Evolutionary conservation across 768 basidiomycete genomes (phyloP), one percentile per base, ranked within the genome.

Genomic region (Suillus americanus): DNA sequence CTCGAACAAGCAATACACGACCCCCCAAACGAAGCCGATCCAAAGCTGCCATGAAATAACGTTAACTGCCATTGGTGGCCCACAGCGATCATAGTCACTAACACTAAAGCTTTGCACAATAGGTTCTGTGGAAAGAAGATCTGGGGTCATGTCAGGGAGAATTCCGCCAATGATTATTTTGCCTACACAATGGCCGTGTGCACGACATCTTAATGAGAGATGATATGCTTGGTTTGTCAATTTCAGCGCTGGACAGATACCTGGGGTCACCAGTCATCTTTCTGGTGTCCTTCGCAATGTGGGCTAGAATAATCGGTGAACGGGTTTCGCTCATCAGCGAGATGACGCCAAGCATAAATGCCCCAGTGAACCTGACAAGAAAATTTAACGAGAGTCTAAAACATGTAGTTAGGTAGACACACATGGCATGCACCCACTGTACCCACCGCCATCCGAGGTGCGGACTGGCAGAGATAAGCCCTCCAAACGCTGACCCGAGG

Each of bases 371-470:
- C 64, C 91, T 89, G 60, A 69, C 53, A 48, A 59, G 56, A 62
- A 61, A 54, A 55, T 50, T 37, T 5, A 40, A 51, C 25, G 30
- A 12, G 23, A n/a, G 33, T 8, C 20, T 45, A 59, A 18, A 9
- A 14, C 38, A 43, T 35, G 30, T 61, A 62, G 61, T 61, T 61
- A 53, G 63, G n/a, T 54, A 48, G 37, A 37, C 70, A 62, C 57
- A 86, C 88, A 89, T 89, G 70, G 86, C 75, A 64, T 88, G 85
- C 14, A 92, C 81, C 91, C 91, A 94, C 70, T 91, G 85, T 23
- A 94, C 89, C 90, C 92, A 93, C 45, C 91, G 79, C 91, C 92
- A 94, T 65, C 81, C 81, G 6, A 92, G 76, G 37, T 77, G 76
- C 0, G 79, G 76, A 65, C 84, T 84, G 66, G 83, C 80, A 69